Evolutionary conservation across 2,329 filamentous ascomycete species (phyloP).

Genomic region (Fonsecaea multimorphosa): DNA sequence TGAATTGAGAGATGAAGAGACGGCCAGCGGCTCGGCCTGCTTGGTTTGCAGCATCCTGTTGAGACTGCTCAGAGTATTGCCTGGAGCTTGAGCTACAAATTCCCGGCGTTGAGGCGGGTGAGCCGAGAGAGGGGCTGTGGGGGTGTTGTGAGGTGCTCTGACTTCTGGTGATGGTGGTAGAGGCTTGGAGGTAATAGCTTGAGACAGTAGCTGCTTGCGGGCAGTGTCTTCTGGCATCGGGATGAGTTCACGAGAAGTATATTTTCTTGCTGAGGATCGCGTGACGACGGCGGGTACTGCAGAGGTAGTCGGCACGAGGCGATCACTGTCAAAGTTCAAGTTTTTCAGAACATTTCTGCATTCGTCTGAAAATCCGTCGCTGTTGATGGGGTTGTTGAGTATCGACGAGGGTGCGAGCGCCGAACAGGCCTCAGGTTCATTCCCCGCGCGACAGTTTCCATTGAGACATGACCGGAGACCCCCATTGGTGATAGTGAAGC

Average conservation of each 20-base stretch:
- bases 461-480: neutral
- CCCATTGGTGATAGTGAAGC: neutral
- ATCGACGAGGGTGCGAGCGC: slow-evolving; percentile 20
- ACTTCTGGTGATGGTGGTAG: neutral
- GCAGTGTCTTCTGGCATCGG: neutral
- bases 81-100: neutral
- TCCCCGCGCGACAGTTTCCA: neutral
- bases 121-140: neutral
- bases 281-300: slow-evolving; percentile 2
- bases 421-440: neutral
- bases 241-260: neutral
- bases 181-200: neutral
- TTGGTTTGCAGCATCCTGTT: neutral
- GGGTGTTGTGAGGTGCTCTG: neutral
- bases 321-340: slow-evolving; percentile 31
- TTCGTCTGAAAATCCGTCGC: slow-evolving; percentile 30
- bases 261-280: slow-evolving; percentile 3
- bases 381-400: slow-evolving; percentile 33
- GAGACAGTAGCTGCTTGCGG: neutral
- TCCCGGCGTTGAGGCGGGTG: neutral
- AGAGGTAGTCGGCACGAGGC: slow-evolving; percentile 21
- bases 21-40: neutral
- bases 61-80: neutral
- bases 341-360: slow-evolving; percentile 29
- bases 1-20: neutral